Conservation (phyloP, 495 filamentous ascomycete species). For the Aspergillus kassunensis region DNA sequence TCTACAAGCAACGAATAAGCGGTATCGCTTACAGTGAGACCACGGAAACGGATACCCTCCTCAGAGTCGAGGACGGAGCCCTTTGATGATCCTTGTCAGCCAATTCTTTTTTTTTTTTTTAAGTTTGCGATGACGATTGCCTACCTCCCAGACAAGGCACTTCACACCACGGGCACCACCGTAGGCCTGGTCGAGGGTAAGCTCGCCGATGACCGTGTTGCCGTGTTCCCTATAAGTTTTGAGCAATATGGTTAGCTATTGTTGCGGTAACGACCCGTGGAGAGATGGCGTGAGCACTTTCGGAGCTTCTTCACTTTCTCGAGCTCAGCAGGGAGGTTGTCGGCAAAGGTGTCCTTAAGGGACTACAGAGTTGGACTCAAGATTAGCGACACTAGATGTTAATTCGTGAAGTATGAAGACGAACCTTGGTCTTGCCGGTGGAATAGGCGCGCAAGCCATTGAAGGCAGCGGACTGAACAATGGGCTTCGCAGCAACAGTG, state of each 20-base stretch:
- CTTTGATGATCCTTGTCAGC: constrained; percentile 32
- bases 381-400: neutral
- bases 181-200: constrained; percentile 98
- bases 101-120: neutral
- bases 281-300: constrained; percentile 59
- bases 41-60: constrained; percentile 98
- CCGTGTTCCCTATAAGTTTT: constrained; percentile 71
- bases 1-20: neutral
- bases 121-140: too few species aligned
- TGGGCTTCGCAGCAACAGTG: constrained; percentile 55
- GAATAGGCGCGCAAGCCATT: constrained; percentile 86
- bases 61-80: constrained; percentile 96
- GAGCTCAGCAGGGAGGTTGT: constrained; percentile 88
- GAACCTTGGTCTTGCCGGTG: constrained; percentile 76
- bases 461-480: constrained; percentile 64
- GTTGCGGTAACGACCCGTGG: neutral
- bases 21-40: constrained; percentile 68
- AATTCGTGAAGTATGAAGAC: constrained; percentile 1
- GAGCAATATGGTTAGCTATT: constrained; percentile 21
- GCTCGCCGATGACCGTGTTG: constrained; percentile 91
- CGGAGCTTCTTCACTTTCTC: constrained; percentile 98
- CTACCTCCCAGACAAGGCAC: constrained; percentile 90
- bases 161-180: constrained; percentile 99
- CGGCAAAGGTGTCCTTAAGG: constrained; percentile 97
- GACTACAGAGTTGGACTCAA: constrained; percentile 51